Base-by-base conservation (phyloP, 345 rosid genomes). In the Balakata baccata region DNA sequence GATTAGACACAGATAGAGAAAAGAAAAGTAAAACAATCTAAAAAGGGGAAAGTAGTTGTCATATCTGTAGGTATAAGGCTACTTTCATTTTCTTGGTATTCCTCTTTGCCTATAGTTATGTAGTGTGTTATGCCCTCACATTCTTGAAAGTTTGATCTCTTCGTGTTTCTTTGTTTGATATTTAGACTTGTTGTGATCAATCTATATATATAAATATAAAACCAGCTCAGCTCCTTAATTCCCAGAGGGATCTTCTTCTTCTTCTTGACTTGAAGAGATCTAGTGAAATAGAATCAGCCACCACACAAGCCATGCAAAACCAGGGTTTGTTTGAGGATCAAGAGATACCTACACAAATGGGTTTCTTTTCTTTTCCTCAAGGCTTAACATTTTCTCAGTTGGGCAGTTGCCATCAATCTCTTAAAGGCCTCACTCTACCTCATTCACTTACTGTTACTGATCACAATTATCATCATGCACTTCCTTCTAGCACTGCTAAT, bases 291-390 rank as follows among this genome's bases (percentile, higher is more conserved):
- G 34, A 29, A 29, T 29, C 34, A 64, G 75, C 87, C 6, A 75
- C 86, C 54, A 81, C 86, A 39, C 85, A 90, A 71, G 86, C 81
- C 68, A 81, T 83, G 81, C 70, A 78, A 65, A 81, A 77, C 81
- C 88, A 83, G 17, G 82, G 89, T 64, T 82, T 86, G 79, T 84
- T 87, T 69, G 92, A 89, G 75, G 94, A 86, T 46, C 84, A 87
- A 62, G 88, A 75, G 73, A 77, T 75, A 73, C 65, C 79, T 18
- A 38, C 91, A 57, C 88, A 86, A 68, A 76, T 89, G 81, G 91
- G 87, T 78, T 89, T 88, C 79, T 82, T 88, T 78, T 61, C 85
- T 74, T 88, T 87, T 73, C 82, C 88, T 73, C 78, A 72, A 74
- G 78, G 77, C 78, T 16, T 84, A 75, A 58, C 50, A 64, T 82